Base-by-base conservation (phyloP, 1,284 basidiomycete genomes). In the Boletus mariae region DNA sequence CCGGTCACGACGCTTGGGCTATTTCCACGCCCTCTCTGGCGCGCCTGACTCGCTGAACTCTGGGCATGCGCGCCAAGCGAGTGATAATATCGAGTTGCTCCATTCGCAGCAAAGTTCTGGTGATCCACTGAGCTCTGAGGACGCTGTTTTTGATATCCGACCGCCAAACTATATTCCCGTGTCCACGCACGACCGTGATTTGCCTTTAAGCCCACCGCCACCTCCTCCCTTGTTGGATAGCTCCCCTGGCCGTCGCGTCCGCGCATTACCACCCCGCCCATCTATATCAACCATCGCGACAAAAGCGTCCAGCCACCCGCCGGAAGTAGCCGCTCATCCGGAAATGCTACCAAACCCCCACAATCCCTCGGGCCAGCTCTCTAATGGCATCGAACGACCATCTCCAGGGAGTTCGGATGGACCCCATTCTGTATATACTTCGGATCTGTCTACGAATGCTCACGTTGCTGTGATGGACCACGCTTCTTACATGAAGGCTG, bases 71-170 rank as follows among this genome's bases (percentile, higher is more conserved):
- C 65, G 67, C 26, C 60, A 61, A 48, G 43, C 32, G 25, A 71
- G 70, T n/a, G 66, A 71, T 49, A 42, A 59, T 6, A 57, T 70
- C 46, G 67, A 70, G 54, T 35, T 68, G 49, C 69, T 68, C 25
- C 51, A 29, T 32, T 31, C 59, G n/a, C 56, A n/a, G 42, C 52
- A 65, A 28, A 54, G 53, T 46, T 34, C 41, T 2, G 32, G 43
- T 13, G 59, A 64, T 25, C 38, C 49, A 8, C 49, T 35, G 29
- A 65, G 57, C 44, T 10, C 35, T n/a, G 65, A 57, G 23, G 57
- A 61, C 25, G 43, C 5, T 35, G 57, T 67, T n/a, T 9, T 69
- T 32, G 67, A 71, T 48, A 59, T 67, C 45, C 31, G 50, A 9
- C 47, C 49, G 15, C 53, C 12, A 45, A 56, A 11, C 20, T 68